Percentiles rank a stretch among this genome's conserved stretches.
phyloP scores from a whole-genome alignment of 139 green algal genomes.

The Monoraphidium neglectum region DNA sequence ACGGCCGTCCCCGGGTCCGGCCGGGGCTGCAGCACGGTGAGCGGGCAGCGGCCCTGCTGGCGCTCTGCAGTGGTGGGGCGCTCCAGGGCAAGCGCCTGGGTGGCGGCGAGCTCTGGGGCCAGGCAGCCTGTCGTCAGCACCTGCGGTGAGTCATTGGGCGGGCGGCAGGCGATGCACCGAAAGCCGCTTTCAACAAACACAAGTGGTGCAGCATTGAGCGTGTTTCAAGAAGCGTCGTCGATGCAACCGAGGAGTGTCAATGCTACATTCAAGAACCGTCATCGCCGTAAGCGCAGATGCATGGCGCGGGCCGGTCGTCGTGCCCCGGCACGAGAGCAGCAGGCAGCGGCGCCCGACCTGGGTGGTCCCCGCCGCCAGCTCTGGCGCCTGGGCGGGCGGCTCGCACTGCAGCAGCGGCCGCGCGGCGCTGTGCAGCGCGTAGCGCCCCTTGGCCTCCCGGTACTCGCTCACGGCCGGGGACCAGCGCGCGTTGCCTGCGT shows the following conservation, averaged over 20 bases:
- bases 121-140: not conserved
- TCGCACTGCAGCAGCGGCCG: slow-evolving; percentile 46
- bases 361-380: slow-evolving; percentile 35
- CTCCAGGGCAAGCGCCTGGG: not conserved
- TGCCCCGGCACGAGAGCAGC: too few relatives aligned
- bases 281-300: too few relatives aligned
- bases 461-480: slow-evolving; percentile 61
- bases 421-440: slow-evolving; percentile 39
- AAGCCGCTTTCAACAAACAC: too few relatives aligned
- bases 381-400: slow-evolving; percentile 38
- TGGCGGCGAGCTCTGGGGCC: too few relatives aligned
- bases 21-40: slow-evolving; percentile 59
- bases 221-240: too few relatives aligned
- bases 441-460: slow-evolving; percentile 29
- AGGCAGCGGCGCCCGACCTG: too few relatives aligned
- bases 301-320: too few relatives aligned
- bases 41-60: slow-evolving; percentile 48
- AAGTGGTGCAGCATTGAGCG: too few relatives aligned
- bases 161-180: too few relatives aligned
- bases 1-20: slow-evolving; percentile 24
- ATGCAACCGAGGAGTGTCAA: too few relatives aligned
- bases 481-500: slow-evolving; percentile 49
- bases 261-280: too few relatives aligned
- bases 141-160: not conserved
- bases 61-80: slow-evolving; percentile 52